Conservation (phyloP, 2,329 filamentous ascomycete species). For the Aspergillus novofumigatus region DNA sequence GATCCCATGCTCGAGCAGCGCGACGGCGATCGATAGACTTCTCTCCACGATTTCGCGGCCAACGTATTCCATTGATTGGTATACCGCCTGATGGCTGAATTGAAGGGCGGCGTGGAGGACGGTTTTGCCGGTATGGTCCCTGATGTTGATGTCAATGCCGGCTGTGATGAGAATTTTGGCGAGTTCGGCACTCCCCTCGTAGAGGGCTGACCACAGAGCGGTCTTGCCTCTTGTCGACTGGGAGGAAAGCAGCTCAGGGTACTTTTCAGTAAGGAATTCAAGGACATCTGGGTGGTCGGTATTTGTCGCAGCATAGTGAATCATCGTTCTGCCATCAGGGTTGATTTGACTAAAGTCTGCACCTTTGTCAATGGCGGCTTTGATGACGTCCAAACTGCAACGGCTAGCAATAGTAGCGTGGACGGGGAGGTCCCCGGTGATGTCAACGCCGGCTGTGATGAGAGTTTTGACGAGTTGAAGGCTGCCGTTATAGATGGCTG, state of each 20-base stretch:
- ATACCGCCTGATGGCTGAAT: not conserved
- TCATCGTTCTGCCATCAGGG: not conserved
- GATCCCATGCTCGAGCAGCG: not conserved
- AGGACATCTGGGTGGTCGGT: not conserved
- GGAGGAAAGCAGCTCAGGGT: not conserved
- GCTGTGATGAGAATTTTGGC: not conserved
- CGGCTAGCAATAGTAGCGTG: not conserved
- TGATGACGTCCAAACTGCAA: not conserved
- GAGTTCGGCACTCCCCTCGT: not conserved
- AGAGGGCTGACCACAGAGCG: slow-evolving; percentile 1
- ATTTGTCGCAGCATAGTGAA: not conserved
- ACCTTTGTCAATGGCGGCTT: not conserved
- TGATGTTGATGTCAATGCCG: slow-evolving; percentile 1
- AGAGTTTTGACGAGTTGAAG: not conserved
- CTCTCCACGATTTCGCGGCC: not conserved
- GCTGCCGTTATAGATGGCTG: not conserved
- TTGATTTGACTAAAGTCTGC: not conserved
- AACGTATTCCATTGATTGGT: not conserved
- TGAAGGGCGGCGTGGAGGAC: not conserved
- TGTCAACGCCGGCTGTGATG: not conserved
- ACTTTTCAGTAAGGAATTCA: not conserved
- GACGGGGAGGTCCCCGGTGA: too few species aligned
- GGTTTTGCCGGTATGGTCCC: not conserved
- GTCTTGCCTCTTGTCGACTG: not conserved
- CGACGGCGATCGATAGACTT: not conserved